Percentiles rank a stretch among this genome's conserved stretches.
These are phyloP conservation scores for Aspergillus panamensis DNA, from an alignment of 495 filamentous ascomycete species.

Conservation along the genomic window DNA sequence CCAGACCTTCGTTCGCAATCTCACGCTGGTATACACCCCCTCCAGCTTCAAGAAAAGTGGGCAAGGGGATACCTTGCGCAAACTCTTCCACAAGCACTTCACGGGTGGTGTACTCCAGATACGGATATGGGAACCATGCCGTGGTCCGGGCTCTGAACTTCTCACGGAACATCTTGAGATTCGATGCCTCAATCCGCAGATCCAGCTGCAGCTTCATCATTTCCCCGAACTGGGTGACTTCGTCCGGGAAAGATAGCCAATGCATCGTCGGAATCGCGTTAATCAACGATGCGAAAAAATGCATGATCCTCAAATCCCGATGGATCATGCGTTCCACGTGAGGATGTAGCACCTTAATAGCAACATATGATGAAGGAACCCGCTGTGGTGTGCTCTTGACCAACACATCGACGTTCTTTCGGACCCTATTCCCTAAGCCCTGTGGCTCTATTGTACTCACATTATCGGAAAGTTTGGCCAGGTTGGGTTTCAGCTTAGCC, in stretches of 20 bases:
- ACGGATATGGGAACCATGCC: conserved; percentile 94
- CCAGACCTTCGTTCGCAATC: conserved; percentile 91
- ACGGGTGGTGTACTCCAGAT: conserved; percentile 83
- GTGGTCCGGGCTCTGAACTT: conserved; percentile 88
- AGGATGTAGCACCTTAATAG: conserved; percentile 94
- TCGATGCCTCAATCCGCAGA: conserved; percentile 89
- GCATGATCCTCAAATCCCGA: conserved; percentile 90
- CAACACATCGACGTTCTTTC: conserved; percentile 77
- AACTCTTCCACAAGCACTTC: conserved; percentile 96
- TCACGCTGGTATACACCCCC: conserved; percentile 91
- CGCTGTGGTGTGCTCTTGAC: conserved; percentile 81
- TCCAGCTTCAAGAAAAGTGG: conserved; percentile 84
- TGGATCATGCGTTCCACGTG: conserved; percentile 83
- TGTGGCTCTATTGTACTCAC: conserved; percentile 44
- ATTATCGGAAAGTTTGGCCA: conserved; percentile 60
- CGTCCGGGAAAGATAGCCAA: conserved; percentile 95
- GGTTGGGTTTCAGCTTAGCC: conserved; percentile 80
- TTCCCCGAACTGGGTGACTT: conserved; percentile 88
- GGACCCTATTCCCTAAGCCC: conserved; percentile 63
- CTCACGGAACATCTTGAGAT: conserved; percentile 81
- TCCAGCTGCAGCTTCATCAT: conserved; percentile 99
- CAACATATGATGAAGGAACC: conserved; percentile 89
- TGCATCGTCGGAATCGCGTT: conserved; percentile 93
- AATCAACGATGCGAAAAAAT: conserved; percentile 80
- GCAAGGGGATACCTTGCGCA: conserved; percentile 86